These are phyloP conservation scores for Papiliotrema terrestris DNA, from an alignment of 1,284 basidiomycete species.

Conservation along the genomic window DNA sequence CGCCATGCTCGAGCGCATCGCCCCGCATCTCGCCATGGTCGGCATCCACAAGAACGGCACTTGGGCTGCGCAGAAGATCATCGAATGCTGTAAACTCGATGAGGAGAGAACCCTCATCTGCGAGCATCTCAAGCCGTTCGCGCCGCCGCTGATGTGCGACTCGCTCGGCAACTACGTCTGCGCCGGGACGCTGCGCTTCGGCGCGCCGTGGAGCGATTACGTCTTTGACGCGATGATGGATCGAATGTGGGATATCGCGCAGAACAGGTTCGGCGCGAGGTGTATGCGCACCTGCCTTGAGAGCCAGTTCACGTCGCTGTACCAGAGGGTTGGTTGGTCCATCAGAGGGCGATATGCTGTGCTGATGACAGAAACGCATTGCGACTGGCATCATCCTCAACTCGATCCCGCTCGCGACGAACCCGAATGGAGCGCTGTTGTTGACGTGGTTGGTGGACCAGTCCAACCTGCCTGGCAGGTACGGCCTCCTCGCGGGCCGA, in stretches of 20 bases:
- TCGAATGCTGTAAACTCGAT: slow-evolving; percentile 85
- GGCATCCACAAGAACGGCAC: slow-evolving; percentile 99
- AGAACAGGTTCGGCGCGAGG: slow-evolving; percentile 87
- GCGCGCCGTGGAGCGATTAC: slow-evolving; percentile 83
- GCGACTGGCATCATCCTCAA: slow-evolving; percentile 93
- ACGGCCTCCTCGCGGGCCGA: slow-evolving; percentile 85
- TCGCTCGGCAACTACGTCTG: slow-evolving; percentile 97
- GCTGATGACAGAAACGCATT: slow-evolving; percentile 66
- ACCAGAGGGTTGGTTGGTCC: slow-evolving; percentile 63
- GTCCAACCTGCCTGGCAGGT: slow-evolving; percentile 86
- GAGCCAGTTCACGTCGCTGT: slow-evolving; percentile 74
- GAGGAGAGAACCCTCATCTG: slow-evolving; percentile 84
- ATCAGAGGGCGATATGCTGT: not conserved
- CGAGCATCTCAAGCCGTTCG: slow-evolving; percentile 82
- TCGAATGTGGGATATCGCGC: slow-evolving; percentile 95
- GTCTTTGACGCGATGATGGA: slow-evolving; percentile 98
- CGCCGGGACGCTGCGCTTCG: slow-evolving; percentile 82
- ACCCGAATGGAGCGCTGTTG: slow-evolving; percentile 91
- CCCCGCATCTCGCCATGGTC: slow-evolving; percentile 92
- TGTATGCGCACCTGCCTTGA: slow-evolving; percentile 97
- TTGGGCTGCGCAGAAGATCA: slow-evolving; percentile 99
- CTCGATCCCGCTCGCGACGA: slow-evolving; percentile 95
- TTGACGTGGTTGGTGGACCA: slow-evolving; percentile 96
- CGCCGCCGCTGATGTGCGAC: slow-evolving; percentile 89
- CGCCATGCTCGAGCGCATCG: slow-evolving; percentile 88